Evolutionary conservation across 257 asterid species (phyloP).

Genomic region (Solanum arcanum): DNA sequence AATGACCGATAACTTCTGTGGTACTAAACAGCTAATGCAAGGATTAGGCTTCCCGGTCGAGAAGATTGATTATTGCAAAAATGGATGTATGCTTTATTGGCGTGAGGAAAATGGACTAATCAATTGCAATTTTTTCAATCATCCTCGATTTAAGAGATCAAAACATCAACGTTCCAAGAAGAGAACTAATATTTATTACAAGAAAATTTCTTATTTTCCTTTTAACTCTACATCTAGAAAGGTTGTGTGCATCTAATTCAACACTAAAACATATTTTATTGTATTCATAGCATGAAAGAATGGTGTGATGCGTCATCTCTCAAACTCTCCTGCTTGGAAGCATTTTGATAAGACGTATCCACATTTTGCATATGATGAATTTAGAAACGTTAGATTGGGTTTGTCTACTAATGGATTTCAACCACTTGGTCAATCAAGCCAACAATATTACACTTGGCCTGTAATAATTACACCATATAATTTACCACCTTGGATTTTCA

Average conservation of each 20-base stretch:
- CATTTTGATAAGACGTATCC: not conserved
- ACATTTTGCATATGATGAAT: not conserved
- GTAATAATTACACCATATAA: not conserved
- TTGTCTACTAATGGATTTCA: not conserved
- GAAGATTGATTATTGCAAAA: not conserved
- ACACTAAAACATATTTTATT: not conserved
- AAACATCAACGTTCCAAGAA: not conserved
- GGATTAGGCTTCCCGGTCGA: not conserved
- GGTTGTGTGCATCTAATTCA: not conserved
- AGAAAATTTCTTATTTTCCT: not conserved
- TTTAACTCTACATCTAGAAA: not conserved
- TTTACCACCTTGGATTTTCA: not conserved
- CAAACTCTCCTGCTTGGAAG: not conserved
- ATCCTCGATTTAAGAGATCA: not conserved
- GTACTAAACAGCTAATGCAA: no score
- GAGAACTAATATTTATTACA: not conserved
- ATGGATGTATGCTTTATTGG: not conserved
- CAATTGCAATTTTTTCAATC: not conserved
- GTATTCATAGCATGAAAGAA: not conserved
- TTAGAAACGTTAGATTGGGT: not conserved
- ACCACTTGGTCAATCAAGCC: not conserved
- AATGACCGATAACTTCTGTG: no score
- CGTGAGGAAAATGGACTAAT: not conserved
- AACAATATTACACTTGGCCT: not conserved
- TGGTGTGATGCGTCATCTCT: not conserved